phyloP scores from a whole-genome alignment of 306 rosid genomes.

The Carpinus fangiana region DNA sequence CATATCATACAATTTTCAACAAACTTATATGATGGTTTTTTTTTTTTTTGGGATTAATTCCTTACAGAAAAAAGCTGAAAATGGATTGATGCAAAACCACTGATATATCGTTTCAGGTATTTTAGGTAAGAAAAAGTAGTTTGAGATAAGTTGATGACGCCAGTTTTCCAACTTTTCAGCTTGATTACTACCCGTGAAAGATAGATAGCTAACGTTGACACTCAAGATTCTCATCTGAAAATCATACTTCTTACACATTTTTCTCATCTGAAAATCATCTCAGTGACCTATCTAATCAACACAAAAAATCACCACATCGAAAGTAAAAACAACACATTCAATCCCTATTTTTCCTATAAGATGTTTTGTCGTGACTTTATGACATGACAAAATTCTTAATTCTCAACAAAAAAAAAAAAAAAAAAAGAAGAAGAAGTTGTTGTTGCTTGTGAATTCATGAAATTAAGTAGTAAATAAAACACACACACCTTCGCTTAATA shows the following conservation, averaged over 20 bases:
- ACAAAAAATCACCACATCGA: slow-evolving; percentile 10
- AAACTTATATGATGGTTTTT: neutral
- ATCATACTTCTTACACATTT: neutral
- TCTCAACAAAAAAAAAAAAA: neutral
- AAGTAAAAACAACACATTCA: slow-evolving; percentile 12
- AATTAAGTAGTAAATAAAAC: too few relatives aligned
- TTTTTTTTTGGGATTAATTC: neutral
- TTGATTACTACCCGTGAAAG: slow-evolving; percentile 37
- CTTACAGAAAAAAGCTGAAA: neutral
- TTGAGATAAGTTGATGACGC: slow-evolving; percentile 34
- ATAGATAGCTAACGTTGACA: slow-evolving; percentile 21
- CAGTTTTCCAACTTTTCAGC: slow-evolving; percentile 35
- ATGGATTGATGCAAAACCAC: neutral
- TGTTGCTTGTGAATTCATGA: slow-evolving; percentile 2
- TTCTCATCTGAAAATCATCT: slow-evolving; percentile 6
- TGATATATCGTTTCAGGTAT: slow-evolving; percentile 31
- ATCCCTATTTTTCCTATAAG: slow-evolving; percentile 41
- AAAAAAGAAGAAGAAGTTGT: neutral
- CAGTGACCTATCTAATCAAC: slow-evolving; percentile 25
- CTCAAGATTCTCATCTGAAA: slow-evolving; percentile 25
- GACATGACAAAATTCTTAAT: slow-evolving; percentile 3
- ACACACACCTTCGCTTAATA: slow-evolving; percentile 44
- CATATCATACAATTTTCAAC: neutral
- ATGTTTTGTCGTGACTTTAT: slow-evolving; percentile 17
- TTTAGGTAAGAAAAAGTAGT: slow-evolving; percentile 27